Base-by-base conservation (phyloP, 2,329 filamentous ascomycete genomes). In the Dothideomycetes sp. region DNA sequence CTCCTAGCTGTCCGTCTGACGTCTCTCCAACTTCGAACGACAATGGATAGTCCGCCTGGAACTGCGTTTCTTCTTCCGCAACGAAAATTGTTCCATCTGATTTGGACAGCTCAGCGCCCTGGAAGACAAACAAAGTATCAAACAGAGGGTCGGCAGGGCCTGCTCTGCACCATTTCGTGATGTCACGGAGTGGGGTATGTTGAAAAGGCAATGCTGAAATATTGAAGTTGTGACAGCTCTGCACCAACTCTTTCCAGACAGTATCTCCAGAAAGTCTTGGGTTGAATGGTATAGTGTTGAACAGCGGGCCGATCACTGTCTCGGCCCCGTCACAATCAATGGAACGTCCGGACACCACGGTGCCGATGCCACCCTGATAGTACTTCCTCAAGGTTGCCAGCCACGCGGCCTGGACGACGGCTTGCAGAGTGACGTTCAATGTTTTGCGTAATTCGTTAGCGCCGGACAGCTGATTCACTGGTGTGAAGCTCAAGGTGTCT, bases 281-380 rank as follows among this genome's bases (percentile, higher is more conserved):
- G 40, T 74, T 69, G 54, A 82, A 86, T 0, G 88, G 86, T 1
- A 95, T 65, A 0, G 87, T 94, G 54, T 95, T 95, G 69, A 95
- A 94, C 15, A 95, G 63, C 0, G 89, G 88, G 0, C 88, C 89
- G 31, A 91, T 72, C 1, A 84, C 74, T 16, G 68, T 54, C 34
- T 87, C 81, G 2, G 79, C 72, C 2, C 68, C 67, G 5, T 79
- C 70, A 10, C 86, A 61, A 32, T 83, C 74, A 4, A 93, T 73
- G 0, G 77, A 74, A 43, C 88, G 73, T 1, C 88, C 89, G 5
- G 87, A 91, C 0, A 84, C 72, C 10, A 95, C 72, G 15, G 93
- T 64, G 1, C 89, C 89, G 11, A 88, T 65, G 0, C 75, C 36
- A 27, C 39, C 42, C 11, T 73, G 2, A 73, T 60, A 5, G 67